These are phyloP conservation scores for Aspergillus affinis DNA, from an alignment of 495 filamentous ascomycete genomes.

Conservation along the genomic window DNA sequence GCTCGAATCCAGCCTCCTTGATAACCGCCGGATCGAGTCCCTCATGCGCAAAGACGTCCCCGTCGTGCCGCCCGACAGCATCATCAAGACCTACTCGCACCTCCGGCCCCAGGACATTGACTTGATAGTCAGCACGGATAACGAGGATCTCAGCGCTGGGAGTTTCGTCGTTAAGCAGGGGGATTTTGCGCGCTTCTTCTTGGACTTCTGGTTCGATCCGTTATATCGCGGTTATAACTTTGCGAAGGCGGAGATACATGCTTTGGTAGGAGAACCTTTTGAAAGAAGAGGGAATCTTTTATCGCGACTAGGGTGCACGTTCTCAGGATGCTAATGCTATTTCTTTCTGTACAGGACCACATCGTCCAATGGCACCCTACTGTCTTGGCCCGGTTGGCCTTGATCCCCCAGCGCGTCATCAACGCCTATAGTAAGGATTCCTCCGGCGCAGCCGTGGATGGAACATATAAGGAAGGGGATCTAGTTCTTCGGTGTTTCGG, in stretches of 20 bases:
- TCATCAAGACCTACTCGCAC: constrained; percentile 92
- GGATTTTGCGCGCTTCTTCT: constrained; percentile 87
- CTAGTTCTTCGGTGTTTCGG: constrained; percentile 73
- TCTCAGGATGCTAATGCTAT: constrained; percentile 9
- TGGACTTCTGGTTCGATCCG: constrained; percentile 97
- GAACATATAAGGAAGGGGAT: constrained; percentile 71
- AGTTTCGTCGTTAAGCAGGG: constrained; percentile 82
- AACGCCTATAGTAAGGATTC: constrained; percentile 70
- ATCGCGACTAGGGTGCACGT: background rate
- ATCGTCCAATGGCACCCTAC: constrained; percentile 99
- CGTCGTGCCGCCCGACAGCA: constrained; percentile 90
- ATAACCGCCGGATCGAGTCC: constrained; percentile 63
- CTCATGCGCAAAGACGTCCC: constrained; percentile 82
- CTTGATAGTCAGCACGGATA: constrained; percentile 81
- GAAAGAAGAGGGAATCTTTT: background rate
- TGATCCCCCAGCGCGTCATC: constrained; percentile 78
- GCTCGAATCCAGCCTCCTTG: constrained; percentile 69
- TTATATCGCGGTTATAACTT: constrained; percentile 92
- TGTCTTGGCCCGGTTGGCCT: constrained; percentile 79
- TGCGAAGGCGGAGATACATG: constrained; percentile 89
- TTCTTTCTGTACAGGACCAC: constrained; percentile 61
- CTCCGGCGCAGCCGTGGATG: constrained; percentile 42
- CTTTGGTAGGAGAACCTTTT: constrained; percentile 61
- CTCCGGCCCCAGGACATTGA: constrained; percentile 75
- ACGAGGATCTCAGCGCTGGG: constrained; percentile 69